Percentiles rank a stretch among this genome's conserved stretches.
phyloP scores from a whole-genome alignment of 306 rosid genomes.

The Vachellia collinsii region DNA sequence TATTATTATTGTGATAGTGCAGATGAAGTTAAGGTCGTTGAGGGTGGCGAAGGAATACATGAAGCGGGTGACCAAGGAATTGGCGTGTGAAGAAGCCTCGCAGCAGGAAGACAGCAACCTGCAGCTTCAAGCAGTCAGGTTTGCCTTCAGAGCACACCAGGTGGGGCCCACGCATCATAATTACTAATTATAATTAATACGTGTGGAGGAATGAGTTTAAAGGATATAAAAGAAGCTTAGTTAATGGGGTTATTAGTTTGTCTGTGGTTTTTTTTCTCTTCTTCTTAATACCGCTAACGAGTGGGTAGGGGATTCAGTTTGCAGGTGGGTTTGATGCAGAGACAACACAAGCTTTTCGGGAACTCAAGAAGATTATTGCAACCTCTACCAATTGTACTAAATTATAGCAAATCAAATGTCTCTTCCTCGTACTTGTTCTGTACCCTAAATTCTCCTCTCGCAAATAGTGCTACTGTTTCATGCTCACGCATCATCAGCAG shows the following conservation, averaged over 20 bases:
- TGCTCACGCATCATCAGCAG: slow-evolving; percentile 32
- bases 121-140: slow-evolving; percentile 73
- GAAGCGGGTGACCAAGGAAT: slow-evolving; percentile 62
- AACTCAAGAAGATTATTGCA: slow-evolving; percentile 59
- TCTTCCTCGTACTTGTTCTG: slow-evolving; percentile 28
- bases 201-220: background rate
- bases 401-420: slow-evolving; percentile 27
- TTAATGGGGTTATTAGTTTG: background rate
- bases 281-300: slow-evolving; percentile 21
- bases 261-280: too few relatives aligned
- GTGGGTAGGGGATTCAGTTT: slow-evolving; percentile 56
- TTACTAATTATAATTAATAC: too few relatives aligned
- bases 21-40: slow-evolving; percentile 82
- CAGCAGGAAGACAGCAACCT: slow-evolving; percentile 58
- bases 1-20: background rate
- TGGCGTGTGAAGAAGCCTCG: slow-evolving; percentile 46
- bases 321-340: slow-evolving; percentile 92
- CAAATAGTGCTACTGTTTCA: slow-evolving; percentile 21
- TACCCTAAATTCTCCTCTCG: slow-evolving; percentile 24
- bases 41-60: slow-evolving; percentile 72
- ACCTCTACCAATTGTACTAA: slow-evolving; percentile 31
- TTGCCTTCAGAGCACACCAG: slow-evolving; percentile 92
- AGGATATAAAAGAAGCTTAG: background rate
- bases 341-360: slow-evolving; percentile 60
- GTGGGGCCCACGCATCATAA: slow-evolving; percentile 33